phyloP scores from a whole-genome alignment of 768 basidiomycete species.

The Cantharellus anzutake region DNA sequence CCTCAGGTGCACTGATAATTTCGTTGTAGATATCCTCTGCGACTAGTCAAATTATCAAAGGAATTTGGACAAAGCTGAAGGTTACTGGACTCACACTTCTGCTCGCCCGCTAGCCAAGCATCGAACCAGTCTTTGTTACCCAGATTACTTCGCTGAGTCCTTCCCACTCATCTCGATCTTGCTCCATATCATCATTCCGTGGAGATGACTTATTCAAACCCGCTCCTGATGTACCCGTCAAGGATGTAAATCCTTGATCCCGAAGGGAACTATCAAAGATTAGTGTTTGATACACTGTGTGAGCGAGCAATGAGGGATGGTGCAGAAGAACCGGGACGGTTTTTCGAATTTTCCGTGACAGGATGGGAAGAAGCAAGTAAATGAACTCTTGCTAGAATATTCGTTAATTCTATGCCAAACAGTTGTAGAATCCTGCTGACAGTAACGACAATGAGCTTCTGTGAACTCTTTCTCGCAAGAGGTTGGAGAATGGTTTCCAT shows the following conservation, averaged over 20 bases:
- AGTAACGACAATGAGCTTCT: constrained; percentile 49
- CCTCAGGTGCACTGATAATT: constrained; percentile 61
- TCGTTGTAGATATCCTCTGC: constrained; percentile 72
- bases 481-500: constrained; percentile 58
- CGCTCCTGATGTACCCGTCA: constrained; percentile 31
- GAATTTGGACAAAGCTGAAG: neutral
- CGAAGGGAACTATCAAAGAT: constrained; percentile 64
- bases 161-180: constrained; percentile 29
- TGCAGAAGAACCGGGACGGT: constrained; percentile 55
- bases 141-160: constrained; percentile 70
- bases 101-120: constrained; percentile 78
- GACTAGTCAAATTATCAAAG: constrained; percentile 28
- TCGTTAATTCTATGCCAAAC: neutral
- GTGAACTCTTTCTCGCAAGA: constrained; percentile 44
- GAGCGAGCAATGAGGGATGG: constrained; percentile 74
- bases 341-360: constrained; percentile 54
- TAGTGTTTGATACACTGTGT: constrained; percentile 86
- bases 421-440: constrained; percentile 23
- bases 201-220: constrained; percentile 12
- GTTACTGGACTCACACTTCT: constrained; percentile 42
- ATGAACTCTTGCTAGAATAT: constrained; percentile 60
- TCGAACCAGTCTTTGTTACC: constrained; percentile 79
- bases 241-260: constrained; percentile 46
- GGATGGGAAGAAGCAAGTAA: constrained; percentile 52
- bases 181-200: constrained; percentile 11